A percentile compares a stretch with the other conserved stretches of the same genome.
These are phyloP conservation scores for Neonectria sp. DNA, from an alignment of 2,329 filamentous ascomycete genomes.

Conservation along the genomic window DNA sequence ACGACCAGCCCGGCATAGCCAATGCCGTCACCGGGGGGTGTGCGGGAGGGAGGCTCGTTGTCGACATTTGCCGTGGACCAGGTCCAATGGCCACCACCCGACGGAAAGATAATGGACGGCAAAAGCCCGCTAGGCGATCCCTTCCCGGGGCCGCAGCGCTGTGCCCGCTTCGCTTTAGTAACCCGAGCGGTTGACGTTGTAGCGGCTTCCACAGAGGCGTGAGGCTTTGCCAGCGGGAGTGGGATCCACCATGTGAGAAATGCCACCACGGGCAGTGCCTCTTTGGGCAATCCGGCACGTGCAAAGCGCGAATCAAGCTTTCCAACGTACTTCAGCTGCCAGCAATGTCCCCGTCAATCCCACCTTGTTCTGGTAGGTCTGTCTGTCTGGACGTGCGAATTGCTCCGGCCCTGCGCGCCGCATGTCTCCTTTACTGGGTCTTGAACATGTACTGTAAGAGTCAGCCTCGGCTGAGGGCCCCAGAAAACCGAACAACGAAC, in stretches of 20 bases:
- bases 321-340: not conserved
- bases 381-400: not conserved
- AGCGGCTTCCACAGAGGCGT: not conserved
- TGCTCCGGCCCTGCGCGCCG: not conserved
- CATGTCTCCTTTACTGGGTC: not conserved
- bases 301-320: slow-evolving; percentile 5
- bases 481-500: not conserved
- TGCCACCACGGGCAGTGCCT: not conserved
- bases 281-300: slow-evolving; percentile 11
- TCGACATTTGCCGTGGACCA: not conserved
- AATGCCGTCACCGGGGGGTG: not conserved
- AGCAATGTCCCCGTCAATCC: not conserved
- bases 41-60: not conserved
- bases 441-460: not conserved
- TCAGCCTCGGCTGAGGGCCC: not conserved
- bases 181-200: not conserved
- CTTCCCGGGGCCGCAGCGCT: not conserved
- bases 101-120: too few relatives aligned
- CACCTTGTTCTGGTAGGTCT: not conserved
- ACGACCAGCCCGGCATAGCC: not conserved
- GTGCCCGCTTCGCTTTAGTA: not conserved
- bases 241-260: not conserved
- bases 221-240: not conserved
- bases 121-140: not conserved
- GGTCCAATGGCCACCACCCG: not conserved